Conservation (phyloP, 2,329 filamentous ascomycete species). For the Bertia moriformis region DNA sequence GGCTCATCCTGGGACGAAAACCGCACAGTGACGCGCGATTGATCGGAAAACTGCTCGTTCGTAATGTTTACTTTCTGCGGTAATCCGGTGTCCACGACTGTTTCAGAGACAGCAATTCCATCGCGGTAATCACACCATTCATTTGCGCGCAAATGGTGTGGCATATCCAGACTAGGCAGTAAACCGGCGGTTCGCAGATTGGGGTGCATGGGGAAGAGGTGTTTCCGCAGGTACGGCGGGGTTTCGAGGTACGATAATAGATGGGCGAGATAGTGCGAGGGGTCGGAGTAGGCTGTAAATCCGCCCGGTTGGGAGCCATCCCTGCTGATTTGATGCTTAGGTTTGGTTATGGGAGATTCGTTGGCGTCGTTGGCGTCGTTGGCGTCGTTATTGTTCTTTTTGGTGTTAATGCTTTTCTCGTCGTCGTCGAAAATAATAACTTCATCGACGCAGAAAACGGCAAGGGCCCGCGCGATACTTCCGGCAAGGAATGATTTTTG, state of each 20-base stretch:
- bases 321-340: too few relatives aligned
- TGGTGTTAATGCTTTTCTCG: too few relatives aligned
- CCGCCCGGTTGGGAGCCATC: too few relatives aligned
- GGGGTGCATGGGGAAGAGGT: slow-evolving; percentile 64
- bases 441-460: slow-evolving; percentile 75
- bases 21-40: too few relatives aligned
- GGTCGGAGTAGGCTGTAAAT: slow-evolving; percentile 62
- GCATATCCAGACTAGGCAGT: slow-evolving; percentile 68
- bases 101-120: slow-evolving; percentile 46
- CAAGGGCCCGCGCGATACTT: slow-evolving; percentile 65
- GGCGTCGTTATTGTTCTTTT: too few relatives aligned
- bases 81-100: too few relatives aligned
- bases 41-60: too few relatives aligned
- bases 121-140: slow-evolving; percentile 73
- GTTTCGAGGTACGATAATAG: slow-evolving; percentile 71
- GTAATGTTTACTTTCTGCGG: too few relatives aligned
- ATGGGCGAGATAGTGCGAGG: slow-evolving; percentile 67
- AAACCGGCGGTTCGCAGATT: slow-evolving; percentile 62
- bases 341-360: too few relatives aligned
- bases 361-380: too few relatives aligned
- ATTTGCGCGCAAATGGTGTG: slow-evolving; percentile 61
- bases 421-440: slow-evolving; percentile 70
- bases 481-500: slow-evolving; percentile 61
- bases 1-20: too few relatives aligned
- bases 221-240: slow-evolving; percentile 65